Evolutionary conservation across 495 filamentous ascomycete genomes (phyloP).

Genomic region (Friedmanniomyces endolithicus): DNA sequence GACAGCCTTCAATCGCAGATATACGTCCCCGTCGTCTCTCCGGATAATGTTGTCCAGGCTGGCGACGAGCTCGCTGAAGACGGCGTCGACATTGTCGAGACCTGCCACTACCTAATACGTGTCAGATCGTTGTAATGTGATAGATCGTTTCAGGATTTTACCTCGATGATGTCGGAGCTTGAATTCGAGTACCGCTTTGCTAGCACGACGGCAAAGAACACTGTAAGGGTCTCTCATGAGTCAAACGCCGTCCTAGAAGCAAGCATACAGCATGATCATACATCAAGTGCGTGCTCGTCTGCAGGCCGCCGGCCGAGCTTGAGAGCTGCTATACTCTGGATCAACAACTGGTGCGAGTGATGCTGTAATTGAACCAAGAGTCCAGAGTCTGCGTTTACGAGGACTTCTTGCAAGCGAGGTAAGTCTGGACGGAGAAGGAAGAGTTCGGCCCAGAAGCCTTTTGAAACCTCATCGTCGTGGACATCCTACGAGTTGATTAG

Average conservation of each 20-base stretch:
- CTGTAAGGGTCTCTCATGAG: constrained; percentile 55
- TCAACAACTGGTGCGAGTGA: constrained; percentile 69
- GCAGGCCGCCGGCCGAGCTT: constrained; percentile 48
- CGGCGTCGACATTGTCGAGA: constrained; percentile 69
- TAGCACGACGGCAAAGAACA: constrained; percentile 69
- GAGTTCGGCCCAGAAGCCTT: constrained; percentile 94
- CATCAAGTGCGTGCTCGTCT: constrained; percentile 78
- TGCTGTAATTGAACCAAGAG: constrained; percentile 58
- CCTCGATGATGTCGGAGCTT: constrained; percentile 83
- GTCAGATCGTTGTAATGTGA: constrained; percentile 62
- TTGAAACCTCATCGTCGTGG: constrained; percentile 55
- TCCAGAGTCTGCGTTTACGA: constrained; percentile 55
- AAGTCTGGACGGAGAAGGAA: constrained; percentile 76
- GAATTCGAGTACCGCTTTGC: constrained; percentile 90
- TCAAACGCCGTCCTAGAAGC: background rate
- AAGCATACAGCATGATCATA: constrained; percentile 34
- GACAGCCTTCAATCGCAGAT: constrained; percentile 66
- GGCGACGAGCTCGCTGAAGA: constrained; percentile 80
- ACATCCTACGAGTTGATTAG: constrained; percentile 25
- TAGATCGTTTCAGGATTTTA: constrained; percentile 23
- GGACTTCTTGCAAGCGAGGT: constrained; percentile 47
- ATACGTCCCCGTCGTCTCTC: constrained; percentile 57
- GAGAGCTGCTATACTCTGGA: constrained; percentile 55
- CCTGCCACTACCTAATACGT: constrained; percentile 82
- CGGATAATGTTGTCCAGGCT: constrained; percentile 66